Conservation (phyloP, 2,329 filamentous ascomycete species). For the Epichloe bromicola region DNA sequence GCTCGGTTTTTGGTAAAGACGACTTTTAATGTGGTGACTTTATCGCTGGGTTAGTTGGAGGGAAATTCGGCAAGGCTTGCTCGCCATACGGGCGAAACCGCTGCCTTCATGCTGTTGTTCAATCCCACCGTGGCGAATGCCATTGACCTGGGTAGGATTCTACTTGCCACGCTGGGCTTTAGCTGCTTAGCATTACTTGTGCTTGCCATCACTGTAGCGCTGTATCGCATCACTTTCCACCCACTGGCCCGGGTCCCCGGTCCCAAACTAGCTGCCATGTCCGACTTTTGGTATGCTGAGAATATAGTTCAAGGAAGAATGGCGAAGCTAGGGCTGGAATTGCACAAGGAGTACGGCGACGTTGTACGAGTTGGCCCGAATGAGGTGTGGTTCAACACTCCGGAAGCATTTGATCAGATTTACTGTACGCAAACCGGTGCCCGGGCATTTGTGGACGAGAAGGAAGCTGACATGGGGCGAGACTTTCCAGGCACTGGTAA, state of each 20-base stretch:
- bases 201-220: constrained; percentile 6
- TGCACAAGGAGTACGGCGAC: constrained; percentile 36
- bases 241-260: constrained; percentile 33
- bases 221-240: constrained; percentile 30
- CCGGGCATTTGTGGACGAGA: background rate
- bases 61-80: no score
- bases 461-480: background rate
- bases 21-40: no score
- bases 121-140: background rate
- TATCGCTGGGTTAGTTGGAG: no score
- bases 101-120: background rate
- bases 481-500: constrained; percentile 26
- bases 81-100: no score
- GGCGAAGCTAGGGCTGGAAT: constrained; percentile 24
- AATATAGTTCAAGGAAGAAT: constrained; percentile 31
- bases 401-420: constrained; percentile 32
- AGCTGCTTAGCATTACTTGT: constrained; percentile 4
- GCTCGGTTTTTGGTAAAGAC: no score
- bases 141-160: background rate
- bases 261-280: constrained; percentile 31
- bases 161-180: background rate
- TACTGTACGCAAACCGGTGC: constrained; percentile 25
- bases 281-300: constrained; percentile 34
- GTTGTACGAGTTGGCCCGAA: constrained; percentile 40
- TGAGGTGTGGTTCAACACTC: constrained; percentile 39